Evolutionary conservation across 257 asterid genomes (phyloP).

Genomic region (Salvia rosmarinus): DNA sequence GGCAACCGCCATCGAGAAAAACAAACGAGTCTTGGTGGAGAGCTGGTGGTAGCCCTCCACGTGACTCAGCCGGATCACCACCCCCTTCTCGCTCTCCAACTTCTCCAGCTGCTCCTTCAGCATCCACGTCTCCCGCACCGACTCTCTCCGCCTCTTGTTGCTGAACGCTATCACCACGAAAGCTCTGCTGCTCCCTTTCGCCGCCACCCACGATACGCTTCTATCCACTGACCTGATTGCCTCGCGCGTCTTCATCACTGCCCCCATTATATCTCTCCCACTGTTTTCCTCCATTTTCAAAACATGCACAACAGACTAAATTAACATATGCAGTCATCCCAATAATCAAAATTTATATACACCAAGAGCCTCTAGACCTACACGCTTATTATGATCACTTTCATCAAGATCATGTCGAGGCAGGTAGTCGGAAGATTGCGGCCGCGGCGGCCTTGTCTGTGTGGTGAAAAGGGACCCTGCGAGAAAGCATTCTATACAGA

Average conservation of each 20-base stretch:
- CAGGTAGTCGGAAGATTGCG: slow-evolving; percentile 31
- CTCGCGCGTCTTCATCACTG: slow-evolving; percentile 61
- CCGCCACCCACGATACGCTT: slow-evolving; percentile 50
- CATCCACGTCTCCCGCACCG: slow-evolving; percentile 75
- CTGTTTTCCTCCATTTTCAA: slow-evolving; percentile 57
- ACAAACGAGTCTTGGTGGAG: slow-evolving; percentile 64
- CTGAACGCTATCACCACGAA: slow-evolving; percentile 72
- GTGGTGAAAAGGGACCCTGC: slow-evolving; percentile 61
- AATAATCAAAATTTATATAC: too few species aligned
- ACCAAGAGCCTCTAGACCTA: too few species aligned
- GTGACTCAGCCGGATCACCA: slow-evolving; percentile 60
- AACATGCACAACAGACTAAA: too few species aligned
- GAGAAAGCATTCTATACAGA: slow-evolving; percentile 64
- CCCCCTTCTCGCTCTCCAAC: slow-evolving; percentile 67
- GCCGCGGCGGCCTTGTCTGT: slow-evolving; percentile 41
- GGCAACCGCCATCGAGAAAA: slow-evolving; percentile 61
- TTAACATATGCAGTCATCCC: too few species aligned
- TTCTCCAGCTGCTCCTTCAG: slow-evolving; percentile 50
- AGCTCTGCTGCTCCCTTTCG: slow-evolving; percentile 43
- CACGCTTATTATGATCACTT: slow-evolving; percentile 3
- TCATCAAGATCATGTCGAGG: background rate
- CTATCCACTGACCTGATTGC: slow-evolving; percentile 66
- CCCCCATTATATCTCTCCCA: slow-evolving; percentile 53
- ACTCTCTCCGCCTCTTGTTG: slow-evolving; percentile 70
- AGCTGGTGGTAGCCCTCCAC: slow-evolving; percentile 69